Evolutionary conservation across 257 asterid species (phyloP).

Genomic region (Rehmannia glutinosa): DNA sequence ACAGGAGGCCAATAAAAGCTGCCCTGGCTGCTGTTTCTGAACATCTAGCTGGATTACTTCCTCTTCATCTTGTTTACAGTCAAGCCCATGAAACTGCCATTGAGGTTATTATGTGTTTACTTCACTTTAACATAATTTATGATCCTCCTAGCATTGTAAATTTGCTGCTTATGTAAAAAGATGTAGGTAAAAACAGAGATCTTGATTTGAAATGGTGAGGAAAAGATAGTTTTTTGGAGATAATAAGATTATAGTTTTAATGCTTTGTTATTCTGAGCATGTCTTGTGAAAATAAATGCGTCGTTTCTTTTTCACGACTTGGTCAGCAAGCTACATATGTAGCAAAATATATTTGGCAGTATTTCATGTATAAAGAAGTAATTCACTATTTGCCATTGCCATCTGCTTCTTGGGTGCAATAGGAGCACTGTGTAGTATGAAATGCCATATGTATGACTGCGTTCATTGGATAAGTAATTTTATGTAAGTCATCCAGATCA

Average conservation of each 20-base stretch:
- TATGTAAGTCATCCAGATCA: not conserved
- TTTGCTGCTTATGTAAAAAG: not conserved
- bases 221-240: not conserved
- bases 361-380: too few relatives aligned
- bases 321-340: not conserved
- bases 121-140: conserved; percentile 7
- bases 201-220: not conserved
- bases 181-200: not conserved
- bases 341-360: too few relatives aligned
- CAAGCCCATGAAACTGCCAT: conserved; percentile 93
- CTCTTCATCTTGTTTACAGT: conserved; percentile 97
- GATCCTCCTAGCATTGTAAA: conserved; percentile 6
- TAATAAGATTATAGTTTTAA: not conserved
- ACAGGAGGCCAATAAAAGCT: conserved; percentile 94
- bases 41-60: conserved; percentile 93
- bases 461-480: too few relatives aligned
- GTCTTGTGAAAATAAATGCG: not conserved
- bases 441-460: too few relatives aligned
- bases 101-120: conserved; percentile 50
- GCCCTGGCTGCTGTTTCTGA: conserved; percentile 93
- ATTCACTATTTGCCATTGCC: too few relatives aligned
- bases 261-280: not conserved
- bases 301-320: not conserved
- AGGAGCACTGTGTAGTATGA: too few relatives aligned
- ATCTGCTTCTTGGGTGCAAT: too few relatives aligned